Evolutionary conservation across 208 protist genomes (phyloP).

Genomic region (Leptomonas pyrrhocoris): DNA sequence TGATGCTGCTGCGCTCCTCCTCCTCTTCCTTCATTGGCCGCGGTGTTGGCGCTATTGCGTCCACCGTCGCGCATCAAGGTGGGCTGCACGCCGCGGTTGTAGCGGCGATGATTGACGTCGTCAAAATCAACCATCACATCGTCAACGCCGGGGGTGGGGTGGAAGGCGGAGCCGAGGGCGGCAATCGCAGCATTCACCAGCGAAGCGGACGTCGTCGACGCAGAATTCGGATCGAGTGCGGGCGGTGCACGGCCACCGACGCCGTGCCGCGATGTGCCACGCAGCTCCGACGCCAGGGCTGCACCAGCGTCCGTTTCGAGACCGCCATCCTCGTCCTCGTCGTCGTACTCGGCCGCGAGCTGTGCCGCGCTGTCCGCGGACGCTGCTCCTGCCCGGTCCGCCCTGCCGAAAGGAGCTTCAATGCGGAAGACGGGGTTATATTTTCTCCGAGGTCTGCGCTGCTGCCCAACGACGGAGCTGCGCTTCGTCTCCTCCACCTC

Average conservation of each 20-base stretch:
- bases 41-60: not conserved
- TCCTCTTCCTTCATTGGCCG: too few relatives aligned
- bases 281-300: conserved; percentile 28
- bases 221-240: not conserved
- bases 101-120: not conserved
- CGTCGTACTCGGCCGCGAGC: conserved; percentile 22
- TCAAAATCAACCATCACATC: not conserved
- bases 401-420: conserved; percentile 18
- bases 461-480: too few relatives aligned
- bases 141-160: not conserved
- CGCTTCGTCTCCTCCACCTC: too few relatives aligned
- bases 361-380: not conserved
- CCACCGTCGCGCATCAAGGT: not conserved
- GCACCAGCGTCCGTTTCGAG: not conserved
- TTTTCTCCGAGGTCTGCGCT: too few relatives aligned
- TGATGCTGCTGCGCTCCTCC: not conserved
- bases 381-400: too few relatives aligned
- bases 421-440: conserved; percentile 3
- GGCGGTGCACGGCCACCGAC: not conserved
- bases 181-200: conserved; percentile 30
- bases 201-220: conserved; percentile 1
- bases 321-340: conserved; percentile 5
- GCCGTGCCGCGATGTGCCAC: too few relatives aligned
- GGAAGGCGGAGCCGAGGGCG: conserved; percentile 20
- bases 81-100: not conserved